Conservation (phyloP, 495 filamentous ascomycete genomes). For the Penicillium odoratum region DNA sequence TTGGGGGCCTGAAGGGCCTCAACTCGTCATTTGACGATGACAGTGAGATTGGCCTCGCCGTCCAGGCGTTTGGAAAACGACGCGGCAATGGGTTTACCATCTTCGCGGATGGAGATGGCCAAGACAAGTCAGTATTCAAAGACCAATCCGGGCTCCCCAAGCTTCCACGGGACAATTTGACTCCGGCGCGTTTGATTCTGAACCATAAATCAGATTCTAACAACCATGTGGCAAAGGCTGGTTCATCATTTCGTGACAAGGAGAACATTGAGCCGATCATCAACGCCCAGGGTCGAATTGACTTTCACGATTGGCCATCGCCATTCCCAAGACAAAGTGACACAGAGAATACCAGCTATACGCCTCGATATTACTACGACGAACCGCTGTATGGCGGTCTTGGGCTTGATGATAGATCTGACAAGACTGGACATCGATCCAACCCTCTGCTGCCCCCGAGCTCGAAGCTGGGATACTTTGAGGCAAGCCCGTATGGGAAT, state of each 20-base stretch:
- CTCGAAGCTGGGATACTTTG: slow-evolving; percentile 17
- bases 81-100: slow-evolving; percentile 31
- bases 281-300: slow-evolving; percentile 34
- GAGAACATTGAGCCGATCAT: slow-evolving; percentile 51
- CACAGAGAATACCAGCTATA: slow-evolving; percentile 25
- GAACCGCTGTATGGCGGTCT: slow-evolving; percentile 20
- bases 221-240: slow-evolving; percentile 12
- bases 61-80: slow-evolving; percentile 20
- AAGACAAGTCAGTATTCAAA: slow-evolving; percentile 13
- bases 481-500: slow-evolving; percentile 18
- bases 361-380: slow-evolving; percentile 35
- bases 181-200: slow-evolving; percentile 27
- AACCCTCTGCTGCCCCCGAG: slow-evolving; percentile 44
- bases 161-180: slow-evolving; percentile 17
- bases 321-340: slow-evolving; percentile 31
- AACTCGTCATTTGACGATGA: slow-evolving; percentile 23
- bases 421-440: slow-evolving; percentile 31
- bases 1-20: slow-evolving; percentile 5
- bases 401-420: slow-evolving; percentile 28
- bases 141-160: slow-evolving; percentile 10
- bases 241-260: slow-evolving; percentile 23
- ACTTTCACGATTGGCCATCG: slow-evolving; percentile 31
- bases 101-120: slow-evolving; percentile 33
- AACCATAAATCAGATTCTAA: slow-evolving; percentile 17
- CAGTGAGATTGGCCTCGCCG: slow-evolving; percentile 32